Conservation (phyloP, 2,329 filamentous ascomycete genomes). For the Calonectria pseudoturangicola region DNA sequence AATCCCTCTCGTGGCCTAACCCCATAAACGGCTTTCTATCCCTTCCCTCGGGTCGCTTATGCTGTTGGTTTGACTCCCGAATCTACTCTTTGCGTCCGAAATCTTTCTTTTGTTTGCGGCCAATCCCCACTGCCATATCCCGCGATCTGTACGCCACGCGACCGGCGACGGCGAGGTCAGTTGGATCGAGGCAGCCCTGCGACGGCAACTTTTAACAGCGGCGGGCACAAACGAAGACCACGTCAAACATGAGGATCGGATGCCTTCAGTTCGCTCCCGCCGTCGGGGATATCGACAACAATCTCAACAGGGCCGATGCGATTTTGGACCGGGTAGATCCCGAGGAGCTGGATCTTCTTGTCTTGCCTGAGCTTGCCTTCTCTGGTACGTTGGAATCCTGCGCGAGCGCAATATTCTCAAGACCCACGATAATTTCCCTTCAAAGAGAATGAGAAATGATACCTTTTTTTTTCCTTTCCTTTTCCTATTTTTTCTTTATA, state of each 20-base stretch:
- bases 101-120: constrained; percentile 26
- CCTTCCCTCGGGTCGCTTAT: constrained; percentile 29
- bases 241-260: constrained; percentile 31
- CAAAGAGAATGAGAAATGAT: neutral
- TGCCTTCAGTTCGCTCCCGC: constrained; percentile 34
- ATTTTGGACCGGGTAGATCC: constrained; percentile 30
- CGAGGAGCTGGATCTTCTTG: constrained; percentile 33
- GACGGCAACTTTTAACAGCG: neutral
- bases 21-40: constrained; percentile 34
- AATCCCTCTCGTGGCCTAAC: constrained; percentile 27
- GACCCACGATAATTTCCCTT: neutral
- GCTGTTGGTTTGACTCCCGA: constrained; percentile 31
- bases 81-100: constrained; percentile 4
- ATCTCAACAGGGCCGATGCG: constrained; percentile 34
- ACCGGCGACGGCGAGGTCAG: constrained; percentile 32
- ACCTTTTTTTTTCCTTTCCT: neutral
- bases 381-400: constrained; percentile 24
- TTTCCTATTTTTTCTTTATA: neutral
- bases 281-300: constrained; percentile 37
- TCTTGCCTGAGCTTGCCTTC: constrained; percentile 34
- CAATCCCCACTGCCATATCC: constrained; percentile 19
- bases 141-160: constrained; percentile 31
- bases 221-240: neutral
- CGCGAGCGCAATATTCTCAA: neutral
- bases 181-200: constrained; percentile 17